Evolutionary conservation across 1,139 yeast species (phyloP).

Genomic region (Blastobotrys indianensis): DNA sequence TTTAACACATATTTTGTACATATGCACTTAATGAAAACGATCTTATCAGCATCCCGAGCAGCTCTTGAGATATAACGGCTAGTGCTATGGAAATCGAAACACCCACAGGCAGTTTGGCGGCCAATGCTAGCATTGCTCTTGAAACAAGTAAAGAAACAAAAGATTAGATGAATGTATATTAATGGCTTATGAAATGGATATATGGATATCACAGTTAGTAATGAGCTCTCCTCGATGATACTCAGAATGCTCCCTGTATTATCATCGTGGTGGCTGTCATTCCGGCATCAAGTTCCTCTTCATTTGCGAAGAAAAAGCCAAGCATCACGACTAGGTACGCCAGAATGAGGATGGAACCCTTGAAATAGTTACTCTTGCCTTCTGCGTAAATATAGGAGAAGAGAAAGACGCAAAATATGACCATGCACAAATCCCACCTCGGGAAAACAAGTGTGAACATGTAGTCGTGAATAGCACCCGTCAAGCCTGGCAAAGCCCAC

Average conservation of each 20-base stretch:
- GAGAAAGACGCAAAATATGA: conserved; percentile 76
- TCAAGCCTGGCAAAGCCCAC: conserved; percentile 33
- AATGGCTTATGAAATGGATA: too few relatives aligned
- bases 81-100: too few relatives aligned
- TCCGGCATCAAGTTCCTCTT: conserved; percentile 1
- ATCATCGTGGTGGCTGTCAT: too few relatives aligned
- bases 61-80: too few relatives aligned
- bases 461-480: conserved; percentile 34
- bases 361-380: conserved; percentile 93
- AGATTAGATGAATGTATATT: too few relatives aligned
- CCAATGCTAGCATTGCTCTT: too few relatives aligned
- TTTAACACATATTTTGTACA: conserved; percentile 1
- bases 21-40: not conserved
- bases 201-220: too few relatives aligned
- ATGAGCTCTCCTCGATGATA: too few relatives aligned
- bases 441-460: conserved; percentile 88
- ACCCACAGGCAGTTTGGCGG: too few relatives aligned
- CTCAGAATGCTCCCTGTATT: too few relatives aligned
- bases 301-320: conserved; percentile 70
- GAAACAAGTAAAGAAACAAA: too few relatives aligned
- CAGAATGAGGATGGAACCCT: conserved; percentile 83
- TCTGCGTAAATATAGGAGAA: conserved; percentile 94
- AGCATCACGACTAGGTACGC: conserved; percentile 68
- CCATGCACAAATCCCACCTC: conserved; percentile 89
- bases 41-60: too few relatives aligned